Conservation (phyloP, 2,329 filamentous ascomycete genomes). For the Pseudomassariella vexata region DNA sequence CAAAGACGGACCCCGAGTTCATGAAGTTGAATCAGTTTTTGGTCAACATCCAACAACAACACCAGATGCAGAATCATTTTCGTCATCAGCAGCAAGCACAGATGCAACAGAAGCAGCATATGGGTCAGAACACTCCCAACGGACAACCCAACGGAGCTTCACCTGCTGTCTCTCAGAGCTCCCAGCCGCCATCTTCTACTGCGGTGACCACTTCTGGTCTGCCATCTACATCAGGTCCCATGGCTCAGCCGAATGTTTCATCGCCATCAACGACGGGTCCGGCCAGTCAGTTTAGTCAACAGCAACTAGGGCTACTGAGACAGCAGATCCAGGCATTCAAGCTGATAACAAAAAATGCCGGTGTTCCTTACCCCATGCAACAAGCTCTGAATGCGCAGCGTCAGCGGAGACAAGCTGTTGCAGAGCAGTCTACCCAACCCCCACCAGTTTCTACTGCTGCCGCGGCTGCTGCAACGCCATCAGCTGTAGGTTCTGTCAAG, state of each 20-base stretch:
- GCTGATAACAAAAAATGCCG: slow-evolving; percentile 78
- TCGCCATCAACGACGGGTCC: slow-evolving; percentile 25
- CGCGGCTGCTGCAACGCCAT: slow-evolving; percentile 35
- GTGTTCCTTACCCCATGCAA: slow-evolving; percentile 73
- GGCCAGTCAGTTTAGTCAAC: slow-evolving; percentile 60
- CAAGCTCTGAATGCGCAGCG: slow-evolving; percentile 76
- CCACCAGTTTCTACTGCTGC: no score
- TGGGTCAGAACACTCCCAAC: slow-evolving; percentile 50
- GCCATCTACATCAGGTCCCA: slow-evolving; percentile 26
- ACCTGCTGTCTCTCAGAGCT: slow-evolving; percentile 29
- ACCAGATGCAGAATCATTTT: slow-evolving; percentile 51
- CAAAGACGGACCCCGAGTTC: slow-evolving; percentile 78
- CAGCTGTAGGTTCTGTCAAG: slow-evolving; percentile 25
- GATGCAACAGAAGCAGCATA: slow-evolving; percentile 44
- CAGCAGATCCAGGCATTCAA: slow-evolving; percentile 92
- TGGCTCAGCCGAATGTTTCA: slow-evolving; percentile 24
- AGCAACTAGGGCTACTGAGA: slow-evolving; percentile 73
- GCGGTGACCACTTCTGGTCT: slow-evolving; percentile 33
- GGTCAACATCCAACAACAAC: slow-evolving; percentile 62
- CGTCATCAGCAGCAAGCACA: slow-evolving; percentile 54
- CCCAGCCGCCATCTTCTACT: slow-evolving; percentile 28
- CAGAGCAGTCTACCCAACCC: slow-evolving; percentile 38
- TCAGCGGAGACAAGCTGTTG: slow-evolving; percentile 56
- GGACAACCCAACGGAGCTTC: slow-evolving; percentile 47
- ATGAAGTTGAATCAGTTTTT: slow-evolving; percentile 77